Evolutionary conservation across 2,329 filamentous ascomycete species (phyloP), one percentile per base, ranked within the genome.

Genomic region (Diaporthe citrichinensis): DNA sequence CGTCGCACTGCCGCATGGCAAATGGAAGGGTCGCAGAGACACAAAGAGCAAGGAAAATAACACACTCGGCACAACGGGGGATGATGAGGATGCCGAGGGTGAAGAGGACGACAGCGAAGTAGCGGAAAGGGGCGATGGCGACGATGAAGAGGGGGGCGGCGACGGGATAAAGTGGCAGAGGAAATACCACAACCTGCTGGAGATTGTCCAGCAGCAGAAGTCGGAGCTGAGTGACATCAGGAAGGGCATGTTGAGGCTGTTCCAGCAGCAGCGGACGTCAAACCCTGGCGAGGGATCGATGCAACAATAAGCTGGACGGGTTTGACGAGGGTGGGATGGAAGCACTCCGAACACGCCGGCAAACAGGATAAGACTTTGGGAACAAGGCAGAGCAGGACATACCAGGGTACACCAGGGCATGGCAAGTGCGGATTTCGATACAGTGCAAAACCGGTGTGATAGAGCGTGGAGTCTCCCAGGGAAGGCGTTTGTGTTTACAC

Each of bases 201-300:
- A 88, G 57, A 87, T 88, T 77, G 87, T 94, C 79, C 88, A 87
- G 80, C 88, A 90, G 75, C 88, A 88, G 76, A 91, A 93, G 79
- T 87, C 88, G 78, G 87, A 88, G 78, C 82, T 90, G 71, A 80
- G 81, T 72, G 83, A 84, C 55, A 79, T 91, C 74, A 86, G 85
- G 78, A 82, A 81, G 53, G 85, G 81, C 41, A 82, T 91, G 59
- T 79, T 89, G 74, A 82, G 85, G 9, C 17, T 76, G 17, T 68
- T 62, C 51, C 75, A 74, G 25, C 57, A 65, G 31, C 53, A 68
- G 25, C 41, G 68, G n/a, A 57, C 41, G 17, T 25, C 44, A 28
- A 39, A n/a, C 4, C 23, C 57, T 4, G 57, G 49, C n/a, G 34
- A 44, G 34, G 36, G 17, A 14, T 23, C 36, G 49, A 31, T 41